Percentiles rank a stretch among this genome's conserved stretches.
Evolutionary conservation across 352 stramenopile genomes (phyloP).

Genomic region (Pythium guiyangense): DNA sequence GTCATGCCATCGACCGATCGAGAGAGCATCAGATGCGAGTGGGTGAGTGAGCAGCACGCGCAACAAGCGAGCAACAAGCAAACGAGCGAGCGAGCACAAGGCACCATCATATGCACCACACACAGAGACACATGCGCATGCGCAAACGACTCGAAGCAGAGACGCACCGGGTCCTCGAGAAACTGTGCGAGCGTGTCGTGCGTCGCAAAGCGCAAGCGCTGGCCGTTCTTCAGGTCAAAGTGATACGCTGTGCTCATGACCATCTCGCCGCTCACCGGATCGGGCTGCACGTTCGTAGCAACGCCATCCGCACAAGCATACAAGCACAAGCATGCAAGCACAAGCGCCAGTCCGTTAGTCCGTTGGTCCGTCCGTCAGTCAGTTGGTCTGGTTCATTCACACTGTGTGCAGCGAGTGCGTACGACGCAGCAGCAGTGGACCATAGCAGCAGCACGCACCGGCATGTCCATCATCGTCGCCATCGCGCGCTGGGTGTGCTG

Average conservation of each 20-base stretch:
- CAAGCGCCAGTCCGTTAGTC: too few species aligned
- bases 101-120: too few species aligned
- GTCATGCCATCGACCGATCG: too few species aligned
- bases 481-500: too few species aligned
- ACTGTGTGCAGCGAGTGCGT: too few species aligned
- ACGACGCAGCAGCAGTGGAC: too few species aligned
- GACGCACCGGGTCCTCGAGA: slow-evolving; percentile 37
- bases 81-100: neutral
- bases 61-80: neutral
- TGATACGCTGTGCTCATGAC: too few species aligned
- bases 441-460: slow-evolving; percentile 28
- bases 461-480: slow-evolving; percentile 69
- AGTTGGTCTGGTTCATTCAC: too few species aligned
- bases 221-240: too few species aligned
- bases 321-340: neutral
- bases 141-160: too few species aligned
- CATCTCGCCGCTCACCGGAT: slow-evolving; percentile 54
- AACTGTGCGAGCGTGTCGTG: slow-evolving; percentile 54
- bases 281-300: slow-evolving; percentile 24
- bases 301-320: neutral
- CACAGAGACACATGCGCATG: neutral
- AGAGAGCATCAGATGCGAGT: neutral
- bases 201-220: too few species aligned
- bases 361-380: too few species aligned
- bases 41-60: neutral